Conservation (phyloP, 2,329 filamentous ascomycete species). For the Corinectria fuckeliana region DNA sequence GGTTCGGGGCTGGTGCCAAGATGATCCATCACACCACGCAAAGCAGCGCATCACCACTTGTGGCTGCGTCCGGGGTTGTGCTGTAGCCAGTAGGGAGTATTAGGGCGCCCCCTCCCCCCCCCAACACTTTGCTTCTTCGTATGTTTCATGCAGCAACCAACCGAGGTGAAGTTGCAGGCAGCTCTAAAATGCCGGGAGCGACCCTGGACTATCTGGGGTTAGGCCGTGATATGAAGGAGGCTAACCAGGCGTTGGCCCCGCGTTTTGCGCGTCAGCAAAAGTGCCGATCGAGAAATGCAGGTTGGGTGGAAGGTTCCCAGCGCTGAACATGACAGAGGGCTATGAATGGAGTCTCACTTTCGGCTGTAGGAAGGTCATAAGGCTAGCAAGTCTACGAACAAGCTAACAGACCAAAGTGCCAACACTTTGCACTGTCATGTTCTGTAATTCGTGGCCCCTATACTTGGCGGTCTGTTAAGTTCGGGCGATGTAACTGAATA, state of each 20-base stretch:
- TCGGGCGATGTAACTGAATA: neutral
- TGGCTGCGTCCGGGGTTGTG: constrained; percentile 1
- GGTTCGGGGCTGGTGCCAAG: neutral
- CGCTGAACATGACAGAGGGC: neutral
- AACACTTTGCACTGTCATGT: too few relatives aligned
- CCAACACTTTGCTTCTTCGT: neutral
- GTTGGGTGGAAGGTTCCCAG: neutral
- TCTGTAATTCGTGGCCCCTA: neutral
- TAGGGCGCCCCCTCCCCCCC: neutral
- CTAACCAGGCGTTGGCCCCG: neutral
- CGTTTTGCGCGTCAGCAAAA: neutral
- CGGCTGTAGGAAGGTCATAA: neutral
- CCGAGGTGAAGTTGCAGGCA: neutral
- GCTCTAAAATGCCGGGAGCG: neutral
- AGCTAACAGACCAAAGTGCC: neutral
- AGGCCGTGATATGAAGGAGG: neutral
- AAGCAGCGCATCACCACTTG: neutral
- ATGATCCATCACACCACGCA: constrained; percentile 14
- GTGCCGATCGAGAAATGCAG: neutral
- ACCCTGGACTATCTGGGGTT: neutral
- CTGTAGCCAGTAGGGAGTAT: constrained; percentile 8
- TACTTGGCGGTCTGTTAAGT: neutral
- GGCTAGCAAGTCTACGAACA: neutral
- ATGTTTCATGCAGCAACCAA: constrained; percentile 3
- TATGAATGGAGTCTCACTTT: neutral